Evolutionary conservation across 1,284 basidiomycete species (phyloP).

Genomic region (Boletus sp.): DNA sequence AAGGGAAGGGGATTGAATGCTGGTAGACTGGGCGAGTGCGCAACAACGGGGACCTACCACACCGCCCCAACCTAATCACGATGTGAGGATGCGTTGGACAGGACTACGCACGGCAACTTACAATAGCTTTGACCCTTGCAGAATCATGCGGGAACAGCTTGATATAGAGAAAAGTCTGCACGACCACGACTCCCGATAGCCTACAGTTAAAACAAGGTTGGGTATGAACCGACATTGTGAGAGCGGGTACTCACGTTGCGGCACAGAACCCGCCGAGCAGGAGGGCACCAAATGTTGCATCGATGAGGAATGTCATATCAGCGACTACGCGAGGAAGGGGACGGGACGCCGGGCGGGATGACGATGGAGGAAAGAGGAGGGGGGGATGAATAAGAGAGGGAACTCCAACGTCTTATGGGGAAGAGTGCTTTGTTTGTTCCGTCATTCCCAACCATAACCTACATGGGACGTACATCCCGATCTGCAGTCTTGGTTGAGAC

Average conservation of each 20-base stretch:
- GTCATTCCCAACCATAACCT: neutral
- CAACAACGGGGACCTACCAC: conserved; percentile 18
- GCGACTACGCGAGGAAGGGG: neutral
- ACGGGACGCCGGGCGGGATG: neutral
- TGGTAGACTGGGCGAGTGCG: neutral
- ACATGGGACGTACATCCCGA: neutral
- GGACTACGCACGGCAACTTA: conserved; percentile 25
- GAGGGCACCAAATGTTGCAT: conserved; percentile 42
- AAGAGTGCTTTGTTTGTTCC: neutral
- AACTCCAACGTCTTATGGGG: conserved; percentile 2
- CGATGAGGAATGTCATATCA: conserved; percentile 9
- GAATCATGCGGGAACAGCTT: conserved; percentile 42
- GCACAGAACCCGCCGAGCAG: conserved; percentile 44
- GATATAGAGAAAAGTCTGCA: conserved; percentile 44
- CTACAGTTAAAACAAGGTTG: conserved; percentile 23
- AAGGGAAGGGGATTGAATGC: conserved; percentile 2
- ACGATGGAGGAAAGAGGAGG: neutral
- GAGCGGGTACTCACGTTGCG: conserved; percentile 29
- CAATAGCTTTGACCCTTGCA: conserved; percentile 35
- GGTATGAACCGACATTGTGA: neutral
- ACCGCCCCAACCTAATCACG: conserved; percentile 25
- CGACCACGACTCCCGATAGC: conserved; percentile 44
- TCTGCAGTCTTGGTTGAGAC: neutral
- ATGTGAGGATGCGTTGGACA: neutral
- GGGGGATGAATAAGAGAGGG: neutral